Base-by-base conservation (phyloP, 306 rosid genomes). In the Ormosia semicastrata region DNA sequence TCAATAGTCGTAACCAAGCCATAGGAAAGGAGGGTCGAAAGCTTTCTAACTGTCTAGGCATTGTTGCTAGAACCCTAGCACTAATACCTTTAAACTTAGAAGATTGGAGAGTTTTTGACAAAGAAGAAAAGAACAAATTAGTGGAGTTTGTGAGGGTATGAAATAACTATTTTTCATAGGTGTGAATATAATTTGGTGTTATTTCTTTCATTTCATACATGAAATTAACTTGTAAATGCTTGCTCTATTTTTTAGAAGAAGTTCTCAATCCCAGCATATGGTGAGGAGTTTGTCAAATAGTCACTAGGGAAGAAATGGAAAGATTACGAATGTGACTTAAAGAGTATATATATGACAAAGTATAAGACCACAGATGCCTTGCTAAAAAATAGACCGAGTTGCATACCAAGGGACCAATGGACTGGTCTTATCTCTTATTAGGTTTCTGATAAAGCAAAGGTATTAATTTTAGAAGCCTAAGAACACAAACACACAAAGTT, bases 281-380 rank as follows among this genome's bases (percentile, higher is more conserved):
- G 74, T 24, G 40, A 68, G 1, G 33, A 44, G 2, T 68, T 68
- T 68, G 58, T 68, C 9, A n/a, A n/a, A n/a, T n/a, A n/a, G n/a
- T n/a, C n/a, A n/a, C n/a, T n/a, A n/a, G 57, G 57, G 10, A 9
- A 68, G 39, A 68, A 68, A 46, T 68, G 58, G 57, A 68, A 68
- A 47, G 74, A 68, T 68, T 68, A 68, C 9, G 46, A 68, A 29
- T 68, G 74, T 68, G 74, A 68, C 5, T 46, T 68, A 3, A 68
- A 12, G 18, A 12, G 2, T 10, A 72, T 13, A n/a, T n/a, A n/a
- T n/a, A n/a, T n/a, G n/a, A n/a, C n/a, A n/a, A n/a, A n/a, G n/a
- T n/a, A n/a, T n/a, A n/a, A n/a, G n/a, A n/a, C n/a, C n/a, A n/a
- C n/a, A n/a, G n/a, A 18, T 8, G 29, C 8, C 0, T 41, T 67